Conservation (phyloP, 2,329 filamentous ascomycete species). For the Volutella citrinella region DNA sequence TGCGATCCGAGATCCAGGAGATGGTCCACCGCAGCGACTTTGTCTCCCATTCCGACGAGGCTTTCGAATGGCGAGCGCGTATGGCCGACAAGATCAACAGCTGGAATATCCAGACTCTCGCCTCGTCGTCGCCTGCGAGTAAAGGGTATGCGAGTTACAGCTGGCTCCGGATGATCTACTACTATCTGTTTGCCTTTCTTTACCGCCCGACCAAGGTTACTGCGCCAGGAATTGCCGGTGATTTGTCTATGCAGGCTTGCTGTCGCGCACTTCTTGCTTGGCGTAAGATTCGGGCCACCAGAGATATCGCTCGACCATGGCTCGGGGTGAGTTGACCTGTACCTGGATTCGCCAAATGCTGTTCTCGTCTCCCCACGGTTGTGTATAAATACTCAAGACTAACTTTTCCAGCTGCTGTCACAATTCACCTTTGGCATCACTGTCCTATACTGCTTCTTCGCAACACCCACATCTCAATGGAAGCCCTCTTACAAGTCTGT, state of each 20-base stretch:
- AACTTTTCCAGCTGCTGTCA: constrained; percentile 3
- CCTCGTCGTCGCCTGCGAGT: constrained; percentile 1
- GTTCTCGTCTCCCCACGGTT: no score
- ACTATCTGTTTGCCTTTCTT: constrained; percentile 7
- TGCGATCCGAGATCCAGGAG: constrained; percentile 4
- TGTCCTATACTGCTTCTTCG: constrained; percentile 8
- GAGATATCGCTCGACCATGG: constrained; percentile 9
- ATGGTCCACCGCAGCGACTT: background rate
- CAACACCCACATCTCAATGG: constrained; percentile 3
- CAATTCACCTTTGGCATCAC: constrained; percentile 9
- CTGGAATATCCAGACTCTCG: background rate
- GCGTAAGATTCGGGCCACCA: constrained; percentile 5
- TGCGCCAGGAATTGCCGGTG: constrained; percentile 1
- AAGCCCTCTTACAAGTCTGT: constrained; percentile 4
- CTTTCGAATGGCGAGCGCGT: constrained; percentile 1
- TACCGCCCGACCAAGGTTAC: constrained; percentile 3
- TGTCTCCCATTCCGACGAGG: background rate
- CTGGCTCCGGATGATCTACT: constrained; percentile 10
- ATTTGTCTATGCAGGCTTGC: constrained; percentile 7
- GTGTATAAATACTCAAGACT: no score
- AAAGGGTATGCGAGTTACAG: constrained; percentile 4
- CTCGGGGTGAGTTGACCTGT: constrained; percentile 6
- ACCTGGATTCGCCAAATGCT: no score
- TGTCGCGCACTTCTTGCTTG: constrained; percentile 5
- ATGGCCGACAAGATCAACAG: constrained; percentile 1